Conservation (phyloP, 768 basidiomycete genomes). For the Collybia nuda region DNA sequence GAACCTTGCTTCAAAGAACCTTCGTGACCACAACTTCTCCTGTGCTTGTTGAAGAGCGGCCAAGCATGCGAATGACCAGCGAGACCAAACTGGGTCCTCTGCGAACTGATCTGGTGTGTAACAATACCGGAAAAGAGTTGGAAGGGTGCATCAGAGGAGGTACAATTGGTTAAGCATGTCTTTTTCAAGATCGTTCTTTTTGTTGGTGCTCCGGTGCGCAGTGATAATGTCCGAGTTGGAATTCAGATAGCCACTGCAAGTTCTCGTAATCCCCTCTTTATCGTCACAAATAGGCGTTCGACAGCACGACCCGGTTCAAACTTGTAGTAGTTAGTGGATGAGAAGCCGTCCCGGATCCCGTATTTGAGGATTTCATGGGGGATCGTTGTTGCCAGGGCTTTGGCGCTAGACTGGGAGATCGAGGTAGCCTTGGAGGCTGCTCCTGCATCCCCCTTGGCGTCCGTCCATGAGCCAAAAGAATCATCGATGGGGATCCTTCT, state of each 20-base stretch:
- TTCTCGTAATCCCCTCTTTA: constrained; percentile 23
- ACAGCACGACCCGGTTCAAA: constrained; percentile 22
- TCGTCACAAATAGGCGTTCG: constrained; percentile 20
- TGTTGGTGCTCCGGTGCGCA: constrained; percentile 12
- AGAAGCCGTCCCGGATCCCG: constrained; percentile 31
- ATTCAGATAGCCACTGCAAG: constrained; percentile 22
- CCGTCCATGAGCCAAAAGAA: constrained; percentile 27
- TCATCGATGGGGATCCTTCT: constrained; percentile 27
- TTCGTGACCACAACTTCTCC: constrained; percentile 28
- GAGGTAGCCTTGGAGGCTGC: constrained; percentile 5
- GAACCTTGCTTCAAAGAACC: constrained; percentile 28
- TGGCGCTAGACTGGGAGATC: constrained; percentile 15
- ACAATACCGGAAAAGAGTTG: constrained; percentile 26
- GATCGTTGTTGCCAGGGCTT: constrained; percentile 12
- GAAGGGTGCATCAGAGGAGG: constrained; percentile 24
- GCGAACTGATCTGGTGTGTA: constrained; percentile 24
- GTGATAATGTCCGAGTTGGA: constrained; percentile 14
- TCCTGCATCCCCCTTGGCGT: constrained; percentile 16
- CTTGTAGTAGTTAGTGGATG: constrained; percentile 29
- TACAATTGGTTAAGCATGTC: constrained; percentile 18
- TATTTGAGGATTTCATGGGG: constrained; percentile 27
- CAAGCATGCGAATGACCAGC: constrained; percentile 33
- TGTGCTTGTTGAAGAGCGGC: constrained; percentile 28
- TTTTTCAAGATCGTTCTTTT: constrained; percentile 5
- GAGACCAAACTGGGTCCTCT: constrained; percentile 26